Evolutionary conservation across 116 monocot genomes (phyloP), one percentile per base, ranked within the genome.

Genomic region (Iris pallida): DNA sequence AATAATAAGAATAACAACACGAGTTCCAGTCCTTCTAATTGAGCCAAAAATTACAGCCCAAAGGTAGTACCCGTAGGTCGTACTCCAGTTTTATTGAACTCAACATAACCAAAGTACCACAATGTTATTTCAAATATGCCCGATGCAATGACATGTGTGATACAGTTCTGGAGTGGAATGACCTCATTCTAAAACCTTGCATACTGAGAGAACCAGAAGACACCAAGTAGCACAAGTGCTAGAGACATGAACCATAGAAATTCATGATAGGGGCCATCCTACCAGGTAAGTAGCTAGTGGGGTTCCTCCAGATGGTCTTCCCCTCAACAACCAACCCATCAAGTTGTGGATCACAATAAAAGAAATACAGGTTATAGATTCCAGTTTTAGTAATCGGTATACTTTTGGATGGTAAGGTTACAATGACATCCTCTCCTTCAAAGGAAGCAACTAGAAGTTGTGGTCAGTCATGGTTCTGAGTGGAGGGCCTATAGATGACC

Each of bases 181-280:
- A 95, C 84, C 66, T 95, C 91, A 64, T 73, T 91, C 95, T 91
- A 95, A 63, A 86, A 95, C 73, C 82, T 95, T 5, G 82, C 82
- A 70, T 91, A 95, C 80, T 95, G 95, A 71, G 76, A 91, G 68
- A 91, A 95, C 95, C 95, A 95, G 66, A 83, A 91, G 58, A 86
- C 46, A 4, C 82, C 95, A 40, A 95, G 88, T 72, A 91, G 45
- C n/a, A 84, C 79, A 74, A 86, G 89, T 13, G 86, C 84, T 67
- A 95, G 83, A 48, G 91, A 91, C 79, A 95, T 91, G 3, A 75
- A 64, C 84, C 88, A 76, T 91, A 91, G 73, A 95, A 95, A 68
- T 86, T 88, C 88, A 91, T 83, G 30, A 95, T 76, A 51, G 95
- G 91, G 5, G 95, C 86, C 88, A 95, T 95, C 59, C 95, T 77